phyloP scores from a whole-genome alignment of 2,329 filamentous ascomycete genomes.

The Capronia americana region DNA sequence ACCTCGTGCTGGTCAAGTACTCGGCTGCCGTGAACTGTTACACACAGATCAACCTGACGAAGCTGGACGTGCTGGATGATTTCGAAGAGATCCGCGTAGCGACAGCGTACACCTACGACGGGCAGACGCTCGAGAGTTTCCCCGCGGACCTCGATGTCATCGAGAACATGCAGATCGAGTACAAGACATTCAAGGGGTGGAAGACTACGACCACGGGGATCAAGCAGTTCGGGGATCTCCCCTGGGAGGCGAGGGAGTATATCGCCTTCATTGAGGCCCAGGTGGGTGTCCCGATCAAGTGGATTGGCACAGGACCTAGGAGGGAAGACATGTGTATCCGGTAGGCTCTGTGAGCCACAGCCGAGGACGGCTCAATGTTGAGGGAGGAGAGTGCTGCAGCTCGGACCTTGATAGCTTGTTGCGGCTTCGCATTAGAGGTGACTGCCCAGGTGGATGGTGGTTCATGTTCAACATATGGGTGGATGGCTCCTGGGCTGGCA shows the following conservation, averaged over 20 bases:
- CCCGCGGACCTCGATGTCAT: slow-evolving; percentile 63
- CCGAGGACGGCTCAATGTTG: background rate
- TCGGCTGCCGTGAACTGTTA: slow-evolving; percentile 63
- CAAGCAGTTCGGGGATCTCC: slow-evolving; percentile 63
- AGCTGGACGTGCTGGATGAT: slow-evolving; percentile 68
- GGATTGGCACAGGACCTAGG: slow-evolving; percentile 68
- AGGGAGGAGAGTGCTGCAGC: background rate
- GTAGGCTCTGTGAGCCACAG: slow-evolving; percentile 24
- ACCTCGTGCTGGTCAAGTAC: slow-evolving; percentile 69
- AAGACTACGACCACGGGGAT: slow-evolving; percentile 64
- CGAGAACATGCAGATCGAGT: slow-evolving; percentile 58
- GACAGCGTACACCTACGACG: slow-evolving; percentile 62
- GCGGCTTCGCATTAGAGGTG: background rate
- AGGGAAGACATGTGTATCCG: slow-evolving; percentile 68
- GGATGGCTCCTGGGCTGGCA: background rate
- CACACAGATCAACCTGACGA: slow-evolving; percentile 66
- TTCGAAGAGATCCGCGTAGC: slow-evolving; percentile 69
- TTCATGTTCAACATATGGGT: background rate
- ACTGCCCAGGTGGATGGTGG: background rate
- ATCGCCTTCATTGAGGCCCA: slow-evolving; percentile 66
- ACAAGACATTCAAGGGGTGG: slow-evolving; percentile 67
- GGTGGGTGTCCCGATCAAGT: slow-evolving; percentile 65
- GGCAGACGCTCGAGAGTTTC: slow-evolving; percentile 60
- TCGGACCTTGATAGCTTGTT: background rate
- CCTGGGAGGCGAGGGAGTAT: slow-evolving; percentile 64